Percentiles rank a stretch among this genome's conserved stretches.
phyloP scores from a whole-genome alignment of 2,329 filamentous ascomycete species.

The Trichocomaceae sp. region DNA sequence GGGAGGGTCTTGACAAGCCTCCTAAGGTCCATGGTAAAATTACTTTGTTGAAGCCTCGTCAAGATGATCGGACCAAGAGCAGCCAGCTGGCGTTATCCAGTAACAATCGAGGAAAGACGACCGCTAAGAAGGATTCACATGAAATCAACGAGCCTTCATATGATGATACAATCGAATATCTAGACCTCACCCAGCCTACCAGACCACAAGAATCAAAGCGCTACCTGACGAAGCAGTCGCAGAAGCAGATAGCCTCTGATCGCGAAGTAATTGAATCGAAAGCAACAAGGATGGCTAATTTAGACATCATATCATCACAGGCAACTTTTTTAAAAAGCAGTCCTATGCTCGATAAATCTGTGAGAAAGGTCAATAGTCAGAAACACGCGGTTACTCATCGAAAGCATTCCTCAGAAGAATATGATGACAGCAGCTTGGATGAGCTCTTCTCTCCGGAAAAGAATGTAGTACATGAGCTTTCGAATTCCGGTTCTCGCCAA shows the following conservation, averaged over 20 bases:
- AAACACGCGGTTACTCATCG: neutral
- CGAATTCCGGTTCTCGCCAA: neutral
- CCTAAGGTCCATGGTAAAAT: conserved; percentile 36
- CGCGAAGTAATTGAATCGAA: neutral
- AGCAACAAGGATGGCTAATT: conserved; percentile 1
- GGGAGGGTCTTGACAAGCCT: conserved; percentile 62
- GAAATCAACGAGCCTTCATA: neutral
- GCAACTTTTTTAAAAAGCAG: neutral
- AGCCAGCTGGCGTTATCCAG: conserved; percentile 26
- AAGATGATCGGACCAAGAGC: conserved; percentile 24
- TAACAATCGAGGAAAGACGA: conserved; percentile 20
- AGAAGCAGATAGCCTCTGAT: neutral
- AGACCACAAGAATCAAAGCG: neutral
- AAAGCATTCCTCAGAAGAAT: conserved; percentile 27
- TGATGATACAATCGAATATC: conserved; percentile 8
- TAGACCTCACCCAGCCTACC: conserved; percentile 8
- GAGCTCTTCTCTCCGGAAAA: conserved; percentile 29
- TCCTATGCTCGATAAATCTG: neutral
- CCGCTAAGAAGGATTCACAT: conserved; percentile 15
- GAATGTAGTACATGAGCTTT: conserved; percentile 18
- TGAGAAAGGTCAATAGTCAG: neutral
- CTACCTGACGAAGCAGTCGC: neutral
- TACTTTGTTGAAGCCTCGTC: neutral
- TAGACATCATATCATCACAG: conserved; percentile 8
- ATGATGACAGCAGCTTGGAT: conserved; percentile 26